Base-by-base conservation (phyloP, 129 eudicot species). In the Ambrosia artemisiifolia region DNA sequence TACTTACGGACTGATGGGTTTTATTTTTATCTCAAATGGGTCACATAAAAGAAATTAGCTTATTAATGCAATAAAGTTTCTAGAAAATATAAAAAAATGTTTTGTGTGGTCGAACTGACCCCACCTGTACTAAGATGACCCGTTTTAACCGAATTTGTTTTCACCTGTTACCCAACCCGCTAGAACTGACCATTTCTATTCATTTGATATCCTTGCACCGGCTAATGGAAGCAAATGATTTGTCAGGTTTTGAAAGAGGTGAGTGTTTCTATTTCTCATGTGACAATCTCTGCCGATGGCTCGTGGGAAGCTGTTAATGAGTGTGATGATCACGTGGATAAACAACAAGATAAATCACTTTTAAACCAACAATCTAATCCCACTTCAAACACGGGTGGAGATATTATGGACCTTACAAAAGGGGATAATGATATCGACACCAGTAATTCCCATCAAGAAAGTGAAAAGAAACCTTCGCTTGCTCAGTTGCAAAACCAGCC, bases 251-350 rank as follows among this genome's bases (percentile, higher is more conserved):
- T 91, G 74, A 73, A 83, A 71, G 92, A 91, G 68, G 87, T 84
- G 18, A 87, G 78, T 6, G 83, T 19, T 69, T 71, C 79, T 76
- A 82, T 86, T 68, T 75, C 83, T 16, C 83, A 75, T 51, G 86
- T 91, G 48, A 80, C 65, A n/a, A 49, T 91, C 70, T 84, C 88
- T 30, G 83, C 88, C 11, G 97, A 91, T 44, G 97, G 97, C 38
- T 78, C 87, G 9, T 91, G 97, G 95, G 80, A 76, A 65, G 83
- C 84, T 46, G 74, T 79, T 71, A 63, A 63, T 2, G 91, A 81
- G 64, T 65, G 70, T 48, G 81, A 75, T 59, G 89, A 75, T 36
- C 76, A 73, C 32, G 71, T 61, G 24, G 71, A 88, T 69, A 80
- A 73, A 17, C 83, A 86, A 42, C 83, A 86, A 42, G 77, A 80